Conservation (phyloP, 345 rosid species). For the Stellera chamaejasme region DNA sequence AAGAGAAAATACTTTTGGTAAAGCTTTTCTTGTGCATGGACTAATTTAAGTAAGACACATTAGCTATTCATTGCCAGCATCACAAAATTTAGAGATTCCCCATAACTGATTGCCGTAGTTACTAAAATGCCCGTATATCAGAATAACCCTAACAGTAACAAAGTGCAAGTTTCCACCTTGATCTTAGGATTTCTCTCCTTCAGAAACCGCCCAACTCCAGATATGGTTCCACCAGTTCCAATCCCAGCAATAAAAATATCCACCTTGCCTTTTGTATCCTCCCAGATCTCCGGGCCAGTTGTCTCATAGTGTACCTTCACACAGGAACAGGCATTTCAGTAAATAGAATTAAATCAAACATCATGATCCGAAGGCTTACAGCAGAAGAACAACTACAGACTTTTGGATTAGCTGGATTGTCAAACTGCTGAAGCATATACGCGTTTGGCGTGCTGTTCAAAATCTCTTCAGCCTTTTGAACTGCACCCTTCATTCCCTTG, state of each 20-base stretch:
- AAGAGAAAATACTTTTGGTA: slow-evolving; percentile 5
- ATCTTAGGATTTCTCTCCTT: slow-evolving; percentile 67
- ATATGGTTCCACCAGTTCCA: slow-evolving; percentile 88
- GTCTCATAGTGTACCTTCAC: slow-evolving; percentile 78
- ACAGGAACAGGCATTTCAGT: slow-evolving; percentile 14
- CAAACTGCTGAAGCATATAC: slow-evolving; percentile 80
- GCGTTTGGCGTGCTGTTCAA: slow-evolving; percentile 50
- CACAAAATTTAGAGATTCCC: background rate
- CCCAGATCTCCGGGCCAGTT: slow-evolving; percentile 90
- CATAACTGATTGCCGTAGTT: background rate
- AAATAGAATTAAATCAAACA: background rate
- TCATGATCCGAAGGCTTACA: background rate
- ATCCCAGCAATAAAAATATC: slow-evolving; percentile 72
- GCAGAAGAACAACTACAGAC: slow-evolving; percentile 24
- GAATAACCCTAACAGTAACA: background rate
- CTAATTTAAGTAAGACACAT: background rate
- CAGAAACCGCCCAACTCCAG: slow-evolving; percentile 66
- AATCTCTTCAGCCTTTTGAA: slow-evolving; percentile 75
- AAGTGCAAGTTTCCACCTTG: slow-evolving; percentile 37
- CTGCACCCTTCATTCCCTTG: slow-evolving; percentile 69
- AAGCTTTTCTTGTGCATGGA: background rate
- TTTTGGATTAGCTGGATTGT: slow-evolving; percentile 85
- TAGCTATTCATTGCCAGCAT: slow-evolving; percentile 3
- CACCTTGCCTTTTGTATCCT: slow-evolving; percentile 73
- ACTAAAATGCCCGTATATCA: no score